Percentiles rank a stretch among this genome's conserved stretches.
Evolutionary conservation across 192 early-diverging fungal species (phyloP).

Genomic region (Fimicolochytrium jonesii): DNA sequence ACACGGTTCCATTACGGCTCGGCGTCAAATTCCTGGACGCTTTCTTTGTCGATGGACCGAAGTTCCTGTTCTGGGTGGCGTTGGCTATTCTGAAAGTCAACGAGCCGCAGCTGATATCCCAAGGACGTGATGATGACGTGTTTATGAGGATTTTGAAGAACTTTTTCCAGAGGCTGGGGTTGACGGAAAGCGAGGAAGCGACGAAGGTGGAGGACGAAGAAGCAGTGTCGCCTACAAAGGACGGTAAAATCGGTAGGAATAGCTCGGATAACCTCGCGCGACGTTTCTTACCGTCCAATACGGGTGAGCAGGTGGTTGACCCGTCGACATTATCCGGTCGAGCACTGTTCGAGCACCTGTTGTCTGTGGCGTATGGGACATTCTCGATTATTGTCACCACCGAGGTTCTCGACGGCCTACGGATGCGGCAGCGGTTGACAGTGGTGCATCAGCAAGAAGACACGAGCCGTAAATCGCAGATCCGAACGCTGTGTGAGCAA

Average conservation of each 20-base stretch:
- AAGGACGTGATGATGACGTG: conserved; percentile 52
- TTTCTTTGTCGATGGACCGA: conserved; percentile 64
- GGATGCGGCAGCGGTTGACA: conserved; percentile 40
- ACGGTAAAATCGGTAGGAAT: not conserved
- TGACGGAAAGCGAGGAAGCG: conserved; percentile 18
- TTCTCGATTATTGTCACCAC: conserved; percentile 37
- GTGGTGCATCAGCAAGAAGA: conserved; percentile 60
- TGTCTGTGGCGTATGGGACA: conserved; percentile 38
- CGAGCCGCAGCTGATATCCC: conserved; percentile 39
- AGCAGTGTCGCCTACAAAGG: conserved; percentile 1
- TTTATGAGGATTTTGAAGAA: conserved; percentile 50
- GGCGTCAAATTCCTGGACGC: conserved; percentile 51
- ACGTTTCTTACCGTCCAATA: not conserved
- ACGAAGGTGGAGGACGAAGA: conserved; percentile 10
- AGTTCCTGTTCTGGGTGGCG: conserved; percentile 57
- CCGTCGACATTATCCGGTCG: conserved; percentile 32
- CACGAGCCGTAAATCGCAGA: conserved; percentile 46
- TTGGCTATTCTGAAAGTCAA: conserved; percentile 54
- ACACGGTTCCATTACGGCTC: conserved; percentile 44
- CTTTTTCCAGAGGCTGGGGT: conserved; percentile 48
- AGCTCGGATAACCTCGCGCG: conserved; percentile 12
- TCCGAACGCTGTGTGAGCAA: conserved; percentile 52
- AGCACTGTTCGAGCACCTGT: conserved; percentile 35
- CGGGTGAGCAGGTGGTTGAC: conserved; percentile 8
- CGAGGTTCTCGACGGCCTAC: conserved; percentile 47